Conservation (phyloP, 305 asterid genomes). For the Plantago coronopus region DNA sequence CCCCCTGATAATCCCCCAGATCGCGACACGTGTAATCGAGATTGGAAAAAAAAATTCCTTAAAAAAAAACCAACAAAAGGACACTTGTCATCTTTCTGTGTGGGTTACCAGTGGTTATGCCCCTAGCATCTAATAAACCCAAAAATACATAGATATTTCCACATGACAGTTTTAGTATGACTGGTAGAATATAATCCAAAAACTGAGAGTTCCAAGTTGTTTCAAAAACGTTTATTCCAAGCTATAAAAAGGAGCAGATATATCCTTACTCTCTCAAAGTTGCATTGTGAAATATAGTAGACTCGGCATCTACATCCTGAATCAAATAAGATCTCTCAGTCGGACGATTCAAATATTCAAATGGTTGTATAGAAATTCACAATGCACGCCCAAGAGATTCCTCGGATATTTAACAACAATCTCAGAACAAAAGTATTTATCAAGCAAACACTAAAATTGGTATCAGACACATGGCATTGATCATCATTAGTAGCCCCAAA, state of each 20-base stretch:
- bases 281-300: conserved; percentile 86
- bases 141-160: conserved; percentile 15
- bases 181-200: conserved; percentile 12
- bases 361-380: conserved; percentile 17
- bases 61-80: too few species aligned
- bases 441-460: neutral
- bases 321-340: conserved; percentile 25
- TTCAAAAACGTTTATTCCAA: conserved; percentile 7
- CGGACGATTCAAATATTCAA: conserved; percentile 13
- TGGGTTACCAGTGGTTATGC: too few species aligned
- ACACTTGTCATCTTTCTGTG: too few species aligned
- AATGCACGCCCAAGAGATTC: conserved; percentile 4
- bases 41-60: too few species aligned
- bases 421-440: neutral
- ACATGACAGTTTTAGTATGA: conserved; percentile 13
- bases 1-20: too few species aligned
- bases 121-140: too few species aligned
- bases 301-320: conserved; percentile 96
- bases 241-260: conserved; percentile 12
- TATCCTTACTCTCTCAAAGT: conserved; percentile 73
- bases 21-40: too few species aligned
- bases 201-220: conserved; percentile 11
- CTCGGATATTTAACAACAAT: neutral
- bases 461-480: neutral
- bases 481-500: neutral